Conservation (phyloP, 257 asterid species). For the Nicotiana paniculata region DNA sequence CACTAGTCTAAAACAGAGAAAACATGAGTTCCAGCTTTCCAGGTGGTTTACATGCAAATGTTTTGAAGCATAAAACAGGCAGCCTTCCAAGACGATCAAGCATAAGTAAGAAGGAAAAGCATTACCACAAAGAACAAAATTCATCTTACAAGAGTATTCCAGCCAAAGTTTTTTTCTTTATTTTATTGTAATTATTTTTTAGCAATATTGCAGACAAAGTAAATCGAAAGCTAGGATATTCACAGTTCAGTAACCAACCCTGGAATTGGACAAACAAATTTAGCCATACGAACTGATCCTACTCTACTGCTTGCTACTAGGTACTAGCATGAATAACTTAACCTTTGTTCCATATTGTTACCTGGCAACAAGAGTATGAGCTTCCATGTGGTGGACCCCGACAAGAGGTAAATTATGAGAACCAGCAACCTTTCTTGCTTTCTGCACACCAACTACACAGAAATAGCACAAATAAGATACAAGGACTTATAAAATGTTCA, state of each 20-base stretch:
- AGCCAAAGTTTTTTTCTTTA: neutral
- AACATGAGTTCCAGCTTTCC: neutral
- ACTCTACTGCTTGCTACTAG: neutral
- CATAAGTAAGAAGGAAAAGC: neutral
- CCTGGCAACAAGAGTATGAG: constrained; percentile 97
- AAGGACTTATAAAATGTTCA: neutral
- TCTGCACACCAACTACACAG: constrained; percentile 79
- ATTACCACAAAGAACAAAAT: neutral
- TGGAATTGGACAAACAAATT: neutral
- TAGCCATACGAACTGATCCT: neutral
- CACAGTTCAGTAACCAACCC: neutral
- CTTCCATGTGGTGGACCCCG: constrained; percentile 98
- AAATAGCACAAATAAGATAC: constrained; percentile 12
- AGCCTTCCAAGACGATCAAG: neutral
- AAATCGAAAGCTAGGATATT: neutral
- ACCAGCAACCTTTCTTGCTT: constrained; percentile 93
- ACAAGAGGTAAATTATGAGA: constrained; percentile 62
- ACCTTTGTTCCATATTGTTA: constrained; percentile 15
- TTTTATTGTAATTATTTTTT: neutral
- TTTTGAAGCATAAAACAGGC: neutral
- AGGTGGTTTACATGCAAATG: neutral
- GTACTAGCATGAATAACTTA: neutral
- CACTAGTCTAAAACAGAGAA: constrained; percentile 53
- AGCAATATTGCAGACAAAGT: neutral
- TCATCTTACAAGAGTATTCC: neutral